Percentiles rank a stretch among this genome's conserved stretches.
Conservation (phyloP, 257 asterid genomes). For the Petunia axillaris region DNA sequence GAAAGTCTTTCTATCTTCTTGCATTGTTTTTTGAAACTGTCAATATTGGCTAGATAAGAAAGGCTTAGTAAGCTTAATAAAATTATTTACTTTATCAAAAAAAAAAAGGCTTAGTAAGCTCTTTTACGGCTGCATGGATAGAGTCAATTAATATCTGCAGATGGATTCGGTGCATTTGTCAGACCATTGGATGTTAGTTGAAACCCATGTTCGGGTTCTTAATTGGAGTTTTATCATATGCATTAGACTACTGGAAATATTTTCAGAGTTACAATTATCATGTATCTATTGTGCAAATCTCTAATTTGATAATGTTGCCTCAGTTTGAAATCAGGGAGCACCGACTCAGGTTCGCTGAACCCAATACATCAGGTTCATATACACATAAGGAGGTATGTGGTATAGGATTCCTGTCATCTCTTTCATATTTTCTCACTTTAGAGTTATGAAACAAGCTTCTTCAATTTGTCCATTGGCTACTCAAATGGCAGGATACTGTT, state of each 20-base stretch:
- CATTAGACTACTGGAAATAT: background rate
- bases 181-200: background rate
- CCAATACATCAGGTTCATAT: conserved; percentile 77
- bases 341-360: conserved; percentile 81
- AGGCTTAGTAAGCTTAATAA: background rate
- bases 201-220: background rate
- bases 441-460: conserved; percentile 28
- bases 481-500: conserved; percentile 65
- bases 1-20: conserved; percentile 1
- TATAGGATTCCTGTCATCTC: conserved; percentile 25
- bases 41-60: background rate
- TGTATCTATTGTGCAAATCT: conserved; percentile 19
- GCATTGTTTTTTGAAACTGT: background rate
- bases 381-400: conserved; percentile 82
- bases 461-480: conserved; percentile 34
- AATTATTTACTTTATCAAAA: no score
- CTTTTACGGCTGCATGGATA: background rate
- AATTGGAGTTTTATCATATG: background rate
- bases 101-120: background rate
- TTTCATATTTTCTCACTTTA: conserved; percentile 25
- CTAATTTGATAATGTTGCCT: conserved; percentile 33
- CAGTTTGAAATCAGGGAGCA: conserved; percentile 70
- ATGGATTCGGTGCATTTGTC: conserved; percentile 15
- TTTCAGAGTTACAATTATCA: background rate
- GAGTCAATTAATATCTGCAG: background rate